These are phyloP conservation scores for Poronia punctata DNA, from an alignment of 495 filamentous ascomycete species.

Conservation along the genomic window DNA sequence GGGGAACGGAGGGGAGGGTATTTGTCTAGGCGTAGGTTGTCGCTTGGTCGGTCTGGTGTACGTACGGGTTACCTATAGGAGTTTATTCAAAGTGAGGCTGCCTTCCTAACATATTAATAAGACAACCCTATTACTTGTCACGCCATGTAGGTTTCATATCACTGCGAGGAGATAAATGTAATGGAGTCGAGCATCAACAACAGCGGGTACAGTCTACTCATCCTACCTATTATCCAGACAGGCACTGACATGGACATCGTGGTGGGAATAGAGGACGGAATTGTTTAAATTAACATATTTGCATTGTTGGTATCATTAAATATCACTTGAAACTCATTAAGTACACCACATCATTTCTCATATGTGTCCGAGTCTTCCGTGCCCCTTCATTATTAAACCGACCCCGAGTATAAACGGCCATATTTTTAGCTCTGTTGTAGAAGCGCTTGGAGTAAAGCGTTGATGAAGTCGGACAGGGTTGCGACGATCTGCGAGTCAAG, in stretches of 20 bases:
- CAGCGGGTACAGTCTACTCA: too few species aligned
- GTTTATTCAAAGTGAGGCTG: too few species aligned
- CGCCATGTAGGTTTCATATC: too few species aligned
- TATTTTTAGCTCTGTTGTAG: slow-evolving; percentile 16
- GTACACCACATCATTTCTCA: slow-evolving; percentile 16
- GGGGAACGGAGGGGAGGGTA: too few species aligned
- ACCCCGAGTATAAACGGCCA: background rate
- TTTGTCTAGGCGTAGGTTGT: too few species aligned
- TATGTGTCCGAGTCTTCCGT: slow-evolving; percentile 7
- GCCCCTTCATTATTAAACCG: slow-evolving; percentile 11
- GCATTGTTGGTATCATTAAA: slow-evolving; percentile 12
- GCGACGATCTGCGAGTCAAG: slow-evolving; percentile 23
- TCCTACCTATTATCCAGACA: too few species aligned
- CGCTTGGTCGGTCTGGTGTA: too few species aligned
- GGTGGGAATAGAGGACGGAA: background rate
- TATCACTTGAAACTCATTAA: slow-evolving; percentile 22
- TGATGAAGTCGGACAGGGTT: slow-evolving; percentile 28
- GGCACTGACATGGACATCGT: background rate
- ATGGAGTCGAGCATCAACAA: too few species aligned
- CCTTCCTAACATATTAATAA: too few species aligned
- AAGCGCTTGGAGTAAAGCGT: slow-evolving; percentile 28
- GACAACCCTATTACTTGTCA: too few species aligned
- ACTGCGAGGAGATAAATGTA: too few species aligned
- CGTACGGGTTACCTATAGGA: too few species aligned
- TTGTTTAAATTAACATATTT: background rate